phyloP scores from a whole-genome alignment of 2,329 filamentous ascomycete genomes.

The Aspergillus neoniger region DNA sequence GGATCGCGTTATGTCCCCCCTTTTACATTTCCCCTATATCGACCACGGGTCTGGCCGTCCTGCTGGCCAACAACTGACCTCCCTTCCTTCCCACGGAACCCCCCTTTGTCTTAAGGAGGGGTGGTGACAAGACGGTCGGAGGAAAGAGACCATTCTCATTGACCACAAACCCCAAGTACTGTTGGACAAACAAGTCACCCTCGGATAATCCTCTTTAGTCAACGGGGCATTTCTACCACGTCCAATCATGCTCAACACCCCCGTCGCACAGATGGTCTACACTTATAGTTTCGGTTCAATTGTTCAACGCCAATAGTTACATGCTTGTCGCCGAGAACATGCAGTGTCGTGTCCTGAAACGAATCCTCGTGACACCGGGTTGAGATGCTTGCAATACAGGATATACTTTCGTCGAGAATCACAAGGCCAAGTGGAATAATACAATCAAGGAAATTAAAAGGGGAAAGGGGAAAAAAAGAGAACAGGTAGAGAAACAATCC shows the following conservation, averaged over 20 bases:
- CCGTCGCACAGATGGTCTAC: slow-evolving; percentile 17
- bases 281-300: slow-evolving; percentile 18
- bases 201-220: slow-evolving; percentile 3
- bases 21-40: no score
- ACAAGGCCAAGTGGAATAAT: slow-evolving; percentile 23
- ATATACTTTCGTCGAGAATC: slow-evolving; percentile 22
- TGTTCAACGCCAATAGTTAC: slow-evolving; percentile 25
- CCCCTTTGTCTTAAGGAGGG: not conserved
- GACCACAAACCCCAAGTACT: not conserved
- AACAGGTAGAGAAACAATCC: slow-evolving; percentile 21
- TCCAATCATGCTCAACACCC: slow-evolving; percentile 4
- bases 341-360: slow-evolving; percentile 22
- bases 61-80: no score
- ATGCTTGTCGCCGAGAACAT: slow-evolving; percentile 27
- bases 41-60: no score
- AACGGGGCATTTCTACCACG: slow-evolving; percentile 3
- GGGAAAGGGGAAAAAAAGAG: not conserved
- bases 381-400: slow-evolving; percentile 19
- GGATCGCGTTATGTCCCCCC: no score
- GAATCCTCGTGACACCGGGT: slow-evolving; percentile 19
- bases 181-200: slow-evolving; percentile 2
- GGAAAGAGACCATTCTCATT: not conserved
- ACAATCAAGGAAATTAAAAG: slow-evolving; percentile 19
- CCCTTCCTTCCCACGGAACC: not conserved
- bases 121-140: not conserved